Percentiles rank a stretch among this genome's conserved stretches.
These are phyloP conservation scores for Fonsecaea pugnacius DNA, from an alignment of 2,329 filamentous ascomycete species.

Conservation along the genomic window DNA sequence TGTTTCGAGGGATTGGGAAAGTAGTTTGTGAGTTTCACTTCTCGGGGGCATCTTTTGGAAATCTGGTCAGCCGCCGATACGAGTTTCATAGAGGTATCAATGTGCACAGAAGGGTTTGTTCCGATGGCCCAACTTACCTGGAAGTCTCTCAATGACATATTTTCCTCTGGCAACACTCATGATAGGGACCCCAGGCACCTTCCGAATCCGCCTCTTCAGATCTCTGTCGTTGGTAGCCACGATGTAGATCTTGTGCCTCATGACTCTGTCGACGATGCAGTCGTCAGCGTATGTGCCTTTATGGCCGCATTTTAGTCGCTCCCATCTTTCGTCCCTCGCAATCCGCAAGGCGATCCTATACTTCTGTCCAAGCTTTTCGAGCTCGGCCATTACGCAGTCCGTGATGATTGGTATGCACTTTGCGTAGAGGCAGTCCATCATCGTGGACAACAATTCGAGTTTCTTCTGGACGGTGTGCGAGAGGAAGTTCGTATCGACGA, in stretches of 20 bases:
- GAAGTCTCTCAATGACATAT: constrained; percentile 90
- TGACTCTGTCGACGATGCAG: constrained; percentile 74
- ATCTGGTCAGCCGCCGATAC: constrained; percentile 14
- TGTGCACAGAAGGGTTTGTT: not conserved
- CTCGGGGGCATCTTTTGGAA: constrained; percentile 33
- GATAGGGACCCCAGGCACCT: constrained; percentile 71
- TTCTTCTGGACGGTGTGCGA: constrained; percentile 90
- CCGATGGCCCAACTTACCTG: constrained; percentile 54
- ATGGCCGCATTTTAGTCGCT: constrained; percentile 84
- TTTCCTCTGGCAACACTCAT: constrained; percentile 85
- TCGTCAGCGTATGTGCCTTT: constrained; percentile 88
- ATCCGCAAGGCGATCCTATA: constrained; percentile 85
- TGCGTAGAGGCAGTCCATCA: constrained; percentile 94
- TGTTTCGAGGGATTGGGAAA: not conserved
- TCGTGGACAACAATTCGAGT: constrained; percentile 79
- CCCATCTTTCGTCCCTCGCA: constrained; percentile 86
- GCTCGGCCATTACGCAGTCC: constrained; percentile 77
- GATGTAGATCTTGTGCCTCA: constrained; percentile 76
- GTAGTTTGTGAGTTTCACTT: constrained; percentile 25
- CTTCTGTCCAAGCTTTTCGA: constrained; percentile 86
- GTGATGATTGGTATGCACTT: constrained; percentile 90
- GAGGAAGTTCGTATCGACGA: constrained; percentile 89
- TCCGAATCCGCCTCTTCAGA: constrained; percentile 79
- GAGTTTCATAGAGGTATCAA: not conserved
- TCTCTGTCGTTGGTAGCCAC: constrained; percentile 74